phyloP scores from a whole-genome alignment of 441 rosid species.

The Populus hybrid region DNA sequence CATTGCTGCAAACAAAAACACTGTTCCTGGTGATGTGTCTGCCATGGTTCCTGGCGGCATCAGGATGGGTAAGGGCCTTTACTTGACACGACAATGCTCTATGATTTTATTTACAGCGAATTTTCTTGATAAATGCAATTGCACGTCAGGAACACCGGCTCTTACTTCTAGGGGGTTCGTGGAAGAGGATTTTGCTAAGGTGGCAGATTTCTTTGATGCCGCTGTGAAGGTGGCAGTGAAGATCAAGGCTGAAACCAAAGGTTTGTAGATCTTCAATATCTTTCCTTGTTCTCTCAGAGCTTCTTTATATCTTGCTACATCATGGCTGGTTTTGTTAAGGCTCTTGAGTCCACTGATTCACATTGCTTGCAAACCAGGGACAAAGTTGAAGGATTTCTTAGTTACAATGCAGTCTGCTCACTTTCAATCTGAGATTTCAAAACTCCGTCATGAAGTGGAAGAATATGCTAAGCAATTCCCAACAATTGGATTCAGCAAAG shows the following conservation, averaged over 20 bases:
- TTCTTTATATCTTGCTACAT: background rate
- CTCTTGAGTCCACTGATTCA: background rate
- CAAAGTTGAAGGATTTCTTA: slow-evolving; percentile 83
- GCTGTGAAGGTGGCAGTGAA: background rate
- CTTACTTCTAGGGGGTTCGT: no score
- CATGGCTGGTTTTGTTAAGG: background rate
- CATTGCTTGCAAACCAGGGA: slow-evolving; percentile 44
- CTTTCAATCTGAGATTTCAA: slow-evolving; percentile 65
- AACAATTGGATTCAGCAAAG: slow-evolving; percentile 86
- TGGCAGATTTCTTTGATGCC: no score
- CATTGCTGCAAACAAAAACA: no score
- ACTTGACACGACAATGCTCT: no score
- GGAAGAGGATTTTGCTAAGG: no score
- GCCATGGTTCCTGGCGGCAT: no score
- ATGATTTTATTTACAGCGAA: no score
- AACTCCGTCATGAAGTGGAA: slow-evolving; percentile 73
- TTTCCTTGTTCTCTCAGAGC: background rate
- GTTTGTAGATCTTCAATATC: background rate
- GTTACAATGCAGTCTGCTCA: slow-evolving; percentile 43
- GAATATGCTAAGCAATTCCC: slow-evolving; percentile 97
- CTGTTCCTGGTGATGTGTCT: no score
- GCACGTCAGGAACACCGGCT: no score
- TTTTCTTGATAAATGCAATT: no score
- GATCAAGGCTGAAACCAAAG: background rate
- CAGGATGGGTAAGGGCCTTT: no score